A percentile compares a stretch with the other conserved stretches of the same genome.
Conservation (phyloP, 2,329 filamentous ascomycete species). For the Rhinocladiella mackenziei region DNA sequence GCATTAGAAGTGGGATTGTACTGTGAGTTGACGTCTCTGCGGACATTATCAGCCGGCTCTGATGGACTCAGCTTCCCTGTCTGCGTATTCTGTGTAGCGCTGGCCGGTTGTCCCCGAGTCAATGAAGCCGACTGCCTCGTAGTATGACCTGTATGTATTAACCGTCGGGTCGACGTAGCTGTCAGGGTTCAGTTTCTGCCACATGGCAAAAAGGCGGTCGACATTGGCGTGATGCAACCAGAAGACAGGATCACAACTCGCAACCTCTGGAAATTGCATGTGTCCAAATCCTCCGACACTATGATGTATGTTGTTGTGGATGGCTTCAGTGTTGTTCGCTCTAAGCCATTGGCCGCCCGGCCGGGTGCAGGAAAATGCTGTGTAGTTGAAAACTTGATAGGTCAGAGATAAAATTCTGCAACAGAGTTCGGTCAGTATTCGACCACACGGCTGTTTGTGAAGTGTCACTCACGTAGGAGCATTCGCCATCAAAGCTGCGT, state of each 20-base stretch:
- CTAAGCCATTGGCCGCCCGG: slow-evolving; percentile 11
- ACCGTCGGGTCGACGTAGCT: slow-evolving; percentile 47
- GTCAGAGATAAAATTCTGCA: slow-evolving; percentile 22
- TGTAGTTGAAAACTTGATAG: slow-evolving; percentile 35
- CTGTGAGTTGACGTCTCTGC: slow-evolving; percentile 55
- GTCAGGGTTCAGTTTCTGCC: slow-evolving; percentile 68
- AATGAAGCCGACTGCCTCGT: slow-evolving; percentile 19
- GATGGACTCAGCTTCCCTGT: slow-evolving; percentile 39
- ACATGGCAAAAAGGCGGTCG: slow-evolving; percentile 71
- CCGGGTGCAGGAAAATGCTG: slow-evolving; percentile 24
- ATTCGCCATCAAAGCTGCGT: slow-evolving; percentile 20
- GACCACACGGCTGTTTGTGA: neutral
- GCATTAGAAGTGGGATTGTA: slow-evolving; percentile 47
- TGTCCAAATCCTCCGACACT: slow-evolving; percentile 58
- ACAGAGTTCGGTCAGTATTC: slow-evolving; percentile 5
- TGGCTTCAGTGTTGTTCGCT: slow-evolving; percentile 38
- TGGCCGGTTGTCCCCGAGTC: slow-evolving; percentile 23
- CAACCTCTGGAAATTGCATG: slow-evolving; percentile 66
- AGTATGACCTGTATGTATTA: slow-evolving; percentile 56
- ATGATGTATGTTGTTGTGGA: slow-evolving; percentile 50
- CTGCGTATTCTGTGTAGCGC: slow-evolving; percentile 23
- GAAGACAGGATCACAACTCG: slow-evolving; percentile 75
- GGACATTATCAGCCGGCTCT: slow-evolving; percentile 40
- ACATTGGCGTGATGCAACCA: slow-evolving; percentile 72
- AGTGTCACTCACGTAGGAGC: slow-evolving; percentile 21